Conservation (phyloP, 2,329 filamentous ascomycete species). For the Neopestalotiopsis rosae region DNA sequence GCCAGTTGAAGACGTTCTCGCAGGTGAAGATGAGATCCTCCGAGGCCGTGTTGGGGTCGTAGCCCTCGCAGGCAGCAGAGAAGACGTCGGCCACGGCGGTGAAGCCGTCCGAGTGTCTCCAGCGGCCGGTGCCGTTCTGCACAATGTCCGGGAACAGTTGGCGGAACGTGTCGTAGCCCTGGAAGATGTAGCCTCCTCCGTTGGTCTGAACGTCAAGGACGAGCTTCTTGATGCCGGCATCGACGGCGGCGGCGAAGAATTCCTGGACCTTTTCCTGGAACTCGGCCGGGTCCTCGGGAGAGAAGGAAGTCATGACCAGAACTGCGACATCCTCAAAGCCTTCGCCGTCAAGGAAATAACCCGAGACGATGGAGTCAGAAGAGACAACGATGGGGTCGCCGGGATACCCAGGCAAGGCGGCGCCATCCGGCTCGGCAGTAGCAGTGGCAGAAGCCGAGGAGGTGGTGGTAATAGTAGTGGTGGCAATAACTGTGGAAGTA, state of each 20-base stretch:
- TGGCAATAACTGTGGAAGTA: constrained; percentile 12
- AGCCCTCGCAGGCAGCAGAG: constrained; percentile 33
- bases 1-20: constrained; percentile 56
- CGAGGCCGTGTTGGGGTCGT: constrained; percentile 32
- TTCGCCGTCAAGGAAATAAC: constrained; percentile 37
- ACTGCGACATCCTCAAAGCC: constrained; percentile 39
- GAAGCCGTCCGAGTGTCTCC: constrained; percentile 47
- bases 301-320: constrained; percentile 35
- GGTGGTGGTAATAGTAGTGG: neutral
- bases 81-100: constrained; percentile 35
- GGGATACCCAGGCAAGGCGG: constrained; percentile 33
- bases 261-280: constrained; percentile 38
- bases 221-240: constrained; percentile 59
- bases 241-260: constrained; percentile 40
- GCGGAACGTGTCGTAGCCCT: constrained; percentile 62
- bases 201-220: constrained; percentile 62
- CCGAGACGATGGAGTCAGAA: constrained; percentile 35
- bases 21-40: constrained; percentile 44
- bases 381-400: constrained; percentile 33
- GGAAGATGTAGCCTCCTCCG: constrained; percentile 57
- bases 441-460: neutral
- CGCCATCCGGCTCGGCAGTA: constrained; percentile 14
- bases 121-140: constrained; percentile 43
- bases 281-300: constrained; percentile 32
- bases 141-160: constrained; percentile 56